Conservation (phyloP, 768 basidiomycete genomes). For the Boletellus emodensis region DNA sequence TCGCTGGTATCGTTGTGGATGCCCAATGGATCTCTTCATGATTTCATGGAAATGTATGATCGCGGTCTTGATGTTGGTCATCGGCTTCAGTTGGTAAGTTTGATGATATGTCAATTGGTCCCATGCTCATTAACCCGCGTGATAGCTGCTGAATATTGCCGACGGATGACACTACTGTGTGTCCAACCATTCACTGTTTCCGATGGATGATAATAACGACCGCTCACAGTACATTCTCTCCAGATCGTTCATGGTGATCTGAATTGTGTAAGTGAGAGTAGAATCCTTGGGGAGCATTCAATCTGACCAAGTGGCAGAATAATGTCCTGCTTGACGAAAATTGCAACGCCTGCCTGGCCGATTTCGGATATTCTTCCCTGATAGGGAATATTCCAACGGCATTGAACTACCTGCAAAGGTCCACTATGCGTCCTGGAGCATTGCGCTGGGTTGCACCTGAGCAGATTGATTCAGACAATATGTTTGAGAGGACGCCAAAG, state of each 20-base stretch:
- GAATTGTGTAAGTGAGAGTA: too few species aligned
- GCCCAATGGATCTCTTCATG: too few species aligned
- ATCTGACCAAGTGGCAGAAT: too few species aligned
- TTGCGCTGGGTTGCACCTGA: not conserved
- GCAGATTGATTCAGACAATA: not conserved
- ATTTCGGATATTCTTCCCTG: not conserved
- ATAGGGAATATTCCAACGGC: not conserved
- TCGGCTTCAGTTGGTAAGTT: not conserved
- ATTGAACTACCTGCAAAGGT: not conserved
- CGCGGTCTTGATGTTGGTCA: too few species aligned
- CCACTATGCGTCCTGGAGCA: not conserved
- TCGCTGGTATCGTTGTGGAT: not conserved
- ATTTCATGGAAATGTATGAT: too few species aligned
- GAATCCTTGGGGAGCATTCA: too few species aligned
- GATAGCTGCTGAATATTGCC: too few species aligned
- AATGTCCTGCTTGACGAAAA: not conserved
- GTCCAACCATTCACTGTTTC: not conserved
- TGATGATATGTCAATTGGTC: not conserved
- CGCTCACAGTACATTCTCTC: not conserved
- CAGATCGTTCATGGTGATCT: too few species aligned
- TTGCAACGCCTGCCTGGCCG: not conserved
- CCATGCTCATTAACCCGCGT: not conserved
- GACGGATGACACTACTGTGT: too few species aligned
- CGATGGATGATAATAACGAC: too few species aligned
- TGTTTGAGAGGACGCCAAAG: not conserved